Evolutionary conservation across 345 rosid species (phyloP), one percentile per base, ranked within the genome.

Genomic region (Dipteronia sinensis): DNA sequence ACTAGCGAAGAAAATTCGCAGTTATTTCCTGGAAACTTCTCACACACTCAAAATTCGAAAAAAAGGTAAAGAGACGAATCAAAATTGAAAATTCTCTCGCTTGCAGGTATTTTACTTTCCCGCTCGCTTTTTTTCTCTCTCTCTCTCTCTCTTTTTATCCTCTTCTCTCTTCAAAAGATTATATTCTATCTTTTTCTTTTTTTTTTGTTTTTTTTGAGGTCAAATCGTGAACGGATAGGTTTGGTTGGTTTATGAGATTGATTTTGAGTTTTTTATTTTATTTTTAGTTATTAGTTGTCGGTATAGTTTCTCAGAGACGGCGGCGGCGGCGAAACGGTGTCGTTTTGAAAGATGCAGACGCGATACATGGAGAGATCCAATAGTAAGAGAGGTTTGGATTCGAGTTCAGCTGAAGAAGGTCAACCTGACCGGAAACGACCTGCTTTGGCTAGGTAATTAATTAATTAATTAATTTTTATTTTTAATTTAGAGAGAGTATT

Each of bases 361-460:
- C 89, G 94, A 85, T 91, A 84, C 72, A 84, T 93, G 92, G 93
- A 93, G 85, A 88, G 97, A 86, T 85, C 97, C 67, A 93, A 85
- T 72, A 89, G 88, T 77, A 95, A 95, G 88, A 86, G 99, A 73
- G 84, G 90, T 40, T 77, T 89, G 66, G 98, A 93, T 67, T 84
- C 88, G 66, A 82, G 86, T 65, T 84, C 85, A 10, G 85, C 75
- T 6, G 92, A 88, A 8, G 87, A 87, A 58, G 88, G 82, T 29
- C 95, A 91, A 78, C 92, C 97, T 25, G 98, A 92, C 75, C 82
- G 90, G 81, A 95, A 93, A 80, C 87, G 93, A 51, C 99, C 99
- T 2, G 98, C 99, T 88, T 85, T 95, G 78, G 94, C 98, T 25
- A 93, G 99, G 97, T 92, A 42, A 56, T 22, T 76, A 19, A 27